Evolutionary conservation across 441 rosid species (phyloP).

Genomic region (Flueggea neowawraea): DNA sequence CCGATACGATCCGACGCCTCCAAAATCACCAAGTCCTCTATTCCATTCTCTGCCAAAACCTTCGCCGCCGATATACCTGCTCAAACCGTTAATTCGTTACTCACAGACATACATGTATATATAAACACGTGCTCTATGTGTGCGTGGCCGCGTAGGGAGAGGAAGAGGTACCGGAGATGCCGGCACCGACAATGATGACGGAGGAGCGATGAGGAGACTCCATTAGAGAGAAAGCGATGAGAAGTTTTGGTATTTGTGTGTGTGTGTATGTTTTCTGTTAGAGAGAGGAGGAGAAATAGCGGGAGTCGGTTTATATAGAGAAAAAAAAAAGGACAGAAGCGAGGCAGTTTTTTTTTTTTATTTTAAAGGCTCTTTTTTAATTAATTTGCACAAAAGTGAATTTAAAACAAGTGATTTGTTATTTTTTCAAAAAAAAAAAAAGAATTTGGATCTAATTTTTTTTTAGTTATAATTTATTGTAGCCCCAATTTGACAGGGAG

Average conservation of each 20-base stretch:
- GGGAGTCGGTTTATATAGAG: constrained; percentile 49
- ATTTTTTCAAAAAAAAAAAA: no score
- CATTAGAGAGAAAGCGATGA: constrained; percentile 23
- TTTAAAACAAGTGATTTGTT: no score
- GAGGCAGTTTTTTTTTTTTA: not conserved
- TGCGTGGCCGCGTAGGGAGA: no score
- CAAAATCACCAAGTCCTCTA: constrained; percentile 65
- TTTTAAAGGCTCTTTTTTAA: no score
- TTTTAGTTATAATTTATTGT: no score
- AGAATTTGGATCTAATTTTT: no score
- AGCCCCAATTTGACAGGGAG: no score
- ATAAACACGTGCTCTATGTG: not conserved
- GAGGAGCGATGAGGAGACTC: constrained; percentile 52
- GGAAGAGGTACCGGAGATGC: constrained; percentile 69
- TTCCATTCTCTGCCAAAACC: constrained; percentile 72
- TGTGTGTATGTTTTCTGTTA: not conserved
- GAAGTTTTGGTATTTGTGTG: not conserved
- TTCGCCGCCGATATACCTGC: constrained; percentile 89
- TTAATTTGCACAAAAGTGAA: no score
- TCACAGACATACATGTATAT: not conserved
- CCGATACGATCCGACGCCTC: constrained; percentile 97
- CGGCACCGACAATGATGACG: constrained; percentile 93
- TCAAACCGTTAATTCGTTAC: not conserved
- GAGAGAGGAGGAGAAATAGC: constrained; percentile 30
- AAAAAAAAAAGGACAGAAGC: not conserved